Percentiles rank a stretch among this genome's conserved stretches.
Conservation (phyloP, 768 basidiomycete species). For the Glaciozyma martinii region DNA sequence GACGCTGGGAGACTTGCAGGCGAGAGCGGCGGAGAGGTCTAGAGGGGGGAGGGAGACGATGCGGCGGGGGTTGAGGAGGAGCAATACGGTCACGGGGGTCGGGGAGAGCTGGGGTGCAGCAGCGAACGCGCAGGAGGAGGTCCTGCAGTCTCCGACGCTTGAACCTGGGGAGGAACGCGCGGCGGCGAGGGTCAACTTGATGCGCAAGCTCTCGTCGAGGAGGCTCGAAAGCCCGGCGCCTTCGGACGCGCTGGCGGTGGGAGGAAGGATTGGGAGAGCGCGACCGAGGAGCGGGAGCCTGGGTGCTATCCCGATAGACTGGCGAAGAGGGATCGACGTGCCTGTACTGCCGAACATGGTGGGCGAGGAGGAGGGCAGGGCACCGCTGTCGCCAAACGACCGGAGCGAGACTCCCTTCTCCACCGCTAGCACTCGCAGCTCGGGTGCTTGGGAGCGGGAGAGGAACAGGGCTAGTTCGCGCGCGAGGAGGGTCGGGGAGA, state of each 20-base stretch:
- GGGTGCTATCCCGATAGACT: background rate
- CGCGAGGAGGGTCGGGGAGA: background rate
- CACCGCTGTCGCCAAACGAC: background rate
- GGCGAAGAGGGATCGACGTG: background rate
- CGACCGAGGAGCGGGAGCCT: conserved; percentile 22
- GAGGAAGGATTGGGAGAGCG: conserved; percentile 3
- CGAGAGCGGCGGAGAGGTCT: too few species aligned
- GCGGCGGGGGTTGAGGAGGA: conserved; percentile 9
- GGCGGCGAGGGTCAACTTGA: conserved; percentile 34
- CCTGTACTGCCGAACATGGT: background rate
- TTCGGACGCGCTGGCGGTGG: background rate
- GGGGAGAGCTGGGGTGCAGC: background rate
- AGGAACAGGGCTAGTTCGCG: conserved; percentile 1
- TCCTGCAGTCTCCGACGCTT: background rate
- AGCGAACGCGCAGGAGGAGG: background rate
- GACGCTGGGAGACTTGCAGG: background rate
- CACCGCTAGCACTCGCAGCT: background rate
- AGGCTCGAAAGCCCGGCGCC: conserved; percentile 13
- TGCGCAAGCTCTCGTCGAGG: conserved; percentile 33
- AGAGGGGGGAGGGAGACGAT: conserved; percentile 1
- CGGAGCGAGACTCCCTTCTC: background rate
- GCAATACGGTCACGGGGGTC: conserved; percentile 19
- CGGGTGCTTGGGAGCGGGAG: background rate
- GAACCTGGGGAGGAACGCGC: background rate
- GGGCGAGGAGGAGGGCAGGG: background rate